Evolutionary conservation across 1,284 basidiomycete species (phyloP).

Genomic region (Leccinum subatratum): DNA sequence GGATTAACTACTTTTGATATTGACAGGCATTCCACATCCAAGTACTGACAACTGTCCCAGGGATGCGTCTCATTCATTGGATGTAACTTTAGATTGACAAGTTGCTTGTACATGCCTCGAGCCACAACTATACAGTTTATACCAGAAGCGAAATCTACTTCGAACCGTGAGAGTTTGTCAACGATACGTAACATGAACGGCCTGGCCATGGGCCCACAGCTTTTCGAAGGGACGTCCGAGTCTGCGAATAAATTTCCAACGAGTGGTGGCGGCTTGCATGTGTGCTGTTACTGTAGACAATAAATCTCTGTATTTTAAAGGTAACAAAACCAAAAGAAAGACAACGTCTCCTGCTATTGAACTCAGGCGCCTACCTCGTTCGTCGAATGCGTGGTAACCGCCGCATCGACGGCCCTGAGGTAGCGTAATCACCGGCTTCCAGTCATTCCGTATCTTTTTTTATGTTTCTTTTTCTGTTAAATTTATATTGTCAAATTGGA

Average conservation of each 20-base stretch:
- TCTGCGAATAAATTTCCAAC: no score
- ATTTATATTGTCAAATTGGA: constrained; percentile 16
- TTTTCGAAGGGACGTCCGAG: no score
- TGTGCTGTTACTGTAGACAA: no score
- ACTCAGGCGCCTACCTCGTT: not conserved
- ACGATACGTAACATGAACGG: no score
- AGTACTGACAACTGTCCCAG: not conserved
- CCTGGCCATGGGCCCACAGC: no score
- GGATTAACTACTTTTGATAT: not conserved
- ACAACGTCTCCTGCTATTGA: not conserved
- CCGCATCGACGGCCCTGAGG: constrained; percentile 12
- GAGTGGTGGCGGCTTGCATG: no score
- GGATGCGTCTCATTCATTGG: not conserved
- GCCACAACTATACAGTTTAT: not conserved
- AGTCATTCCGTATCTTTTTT: constrained; percentile 7
- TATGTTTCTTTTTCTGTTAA: not conserved
- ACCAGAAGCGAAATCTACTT: not conserved
- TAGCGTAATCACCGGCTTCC: constrained; percentile 22
- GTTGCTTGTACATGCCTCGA: not conserved
- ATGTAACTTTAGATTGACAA: not conserved
- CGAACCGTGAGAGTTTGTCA: not conserved
- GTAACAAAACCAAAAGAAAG: not conserved
- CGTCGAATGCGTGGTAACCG: constrained; percentile 2
- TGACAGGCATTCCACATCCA: not conserved
- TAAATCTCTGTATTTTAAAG: not conserved